A percentile compares a stretch with the other conserved stretches of the same genome.
These are phyloP conservation scores for Cunninghamia lanceolata DNA, from an alignment of 75 land plant genomes.

Conservation along the genomic window DNA sequence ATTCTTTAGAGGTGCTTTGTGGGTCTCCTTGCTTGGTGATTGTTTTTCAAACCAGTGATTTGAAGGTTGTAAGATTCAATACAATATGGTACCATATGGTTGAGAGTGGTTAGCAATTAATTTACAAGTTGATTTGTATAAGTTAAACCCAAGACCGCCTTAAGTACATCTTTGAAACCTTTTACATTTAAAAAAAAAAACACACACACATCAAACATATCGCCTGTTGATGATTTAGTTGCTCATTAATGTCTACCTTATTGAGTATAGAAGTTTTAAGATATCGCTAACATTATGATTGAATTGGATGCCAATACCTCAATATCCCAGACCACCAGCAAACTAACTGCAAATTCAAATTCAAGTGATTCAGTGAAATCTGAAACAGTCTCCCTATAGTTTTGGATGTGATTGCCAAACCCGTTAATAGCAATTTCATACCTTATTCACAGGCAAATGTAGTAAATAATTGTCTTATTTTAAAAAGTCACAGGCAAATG, in stretches of 20 bases:
- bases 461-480: too few relatives aligned
- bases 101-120: background rate
- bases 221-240: background rate
- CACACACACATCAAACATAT: background rate
- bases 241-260: background rate
- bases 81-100: background rate
- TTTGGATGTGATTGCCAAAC: too few relatives aligned
- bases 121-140: background rate
- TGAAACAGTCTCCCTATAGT: too few relatives aligned
- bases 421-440: too few relatives aligned
- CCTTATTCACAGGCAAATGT: too few relatives aligned
- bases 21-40: background rate
- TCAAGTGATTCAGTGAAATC: background rate
- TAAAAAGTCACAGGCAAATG: too few relatives aligned
- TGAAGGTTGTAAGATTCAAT: background rate
- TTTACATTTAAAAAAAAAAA: background rate
- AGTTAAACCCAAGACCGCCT: background rate
- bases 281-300: background rate
- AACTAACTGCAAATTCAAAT: background rate
- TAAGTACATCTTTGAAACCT: background rate
- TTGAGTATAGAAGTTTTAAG: background rate
- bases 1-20: background rate
- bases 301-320: background rate
- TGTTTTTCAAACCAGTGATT: background rate
- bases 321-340: background rate